Conservation (phyloP, 139 green algal genomes). For the Monoraphidium neglectum region DNA sequence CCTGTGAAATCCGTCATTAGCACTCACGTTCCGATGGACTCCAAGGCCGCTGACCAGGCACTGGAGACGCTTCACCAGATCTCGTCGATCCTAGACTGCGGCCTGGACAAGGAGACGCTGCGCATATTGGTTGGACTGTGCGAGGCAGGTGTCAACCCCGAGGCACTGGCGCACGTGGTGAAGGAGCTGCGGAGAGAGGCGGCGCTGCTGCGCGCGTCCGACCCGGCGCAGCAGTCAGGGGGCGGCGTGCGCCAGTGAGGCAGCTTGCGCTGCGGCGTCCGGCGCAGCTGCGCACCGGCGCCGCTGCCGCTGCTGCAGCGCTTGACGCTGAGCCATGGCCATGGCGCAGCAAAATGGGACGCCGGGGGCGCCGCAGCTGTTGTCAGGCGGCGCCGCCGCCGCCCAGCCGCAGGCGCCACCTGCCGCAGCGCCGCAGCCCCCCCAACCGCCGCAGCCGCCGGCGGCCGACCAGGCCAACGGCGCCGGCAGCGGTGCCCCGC, state of each 20-base stretch:
- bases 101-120: slow-evolving; percentile 73
- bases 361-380: too few species aligned
- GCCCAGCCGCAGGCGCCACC: too few species aligned
- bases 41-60: slow-evolving; percentile 21
- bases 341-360: too few species aligned
- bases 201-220: slow-evolving; percentile 26
- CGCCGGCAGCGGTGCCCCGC: not conserved
- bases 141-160: slow-evolving; percentile 81
- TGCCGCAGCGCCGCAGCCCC: too few species aligned
- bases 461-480: too few species aligned
- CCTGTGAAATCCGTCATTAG: too few species aligned
- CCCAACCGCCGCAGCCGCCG: not conserved
- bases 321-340: not conserved
- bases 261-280: too few species aligned
- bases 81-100: slow-evolving; percentile 61
- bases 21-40: too few species aligned
- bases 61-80: slow-evolving; percentile 55
- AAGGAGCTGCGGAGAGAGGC: slow-evolving; percentile 66
- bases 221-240: not conserved
- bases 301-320: not conserved
- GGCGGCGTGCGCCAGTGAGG: not conserved
- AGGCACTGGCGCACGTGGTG: slow-evolving; percentile 77
- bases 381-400: too few species aligned
- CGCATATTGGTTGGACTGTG: slow-evolving; percentile 71
- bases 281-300: too few species aligned